A percentile compares a stretch with the other conserved stretches of the same genome.
Evolutionary conservation across 805 yeast species (phyloP).

Genomic region (Nakazawaea sp.): DNA sequence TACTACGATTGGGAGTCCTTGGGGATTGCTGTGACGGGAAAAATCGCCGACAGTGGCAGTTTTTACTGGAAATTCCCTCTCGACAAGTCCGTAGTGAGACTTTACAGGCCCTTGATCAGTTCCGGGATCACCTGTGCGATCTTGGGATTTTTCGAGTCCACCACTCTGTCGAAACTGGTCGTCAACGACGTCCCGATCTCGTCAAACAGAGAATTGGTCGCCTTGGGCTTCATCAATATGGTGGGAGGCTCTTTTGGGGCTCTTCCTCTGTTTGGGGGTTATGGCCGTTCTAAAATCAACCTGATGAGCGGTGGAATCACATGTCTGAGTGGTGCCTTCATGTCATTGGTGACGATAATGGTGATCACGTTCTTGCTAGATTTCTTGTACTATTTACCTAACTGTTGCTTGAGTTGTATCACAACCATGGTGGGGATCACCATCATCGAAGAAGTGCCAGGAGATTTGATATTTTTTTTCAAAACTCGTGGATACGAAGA

Average conservation of each 20-base stretch:
- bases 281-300: constrained; percentile 87
- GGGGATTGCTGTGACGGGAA: constrained; percentile 69
- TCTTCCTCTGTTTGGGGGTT: constrained; percentile 92
- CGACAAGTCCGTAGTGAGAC: constrained; percentile 32
- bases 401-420: constrained; percentile 72
- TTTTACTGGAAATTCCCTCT: constrained; percentile 56
- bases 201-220: constrained; percentile 85
- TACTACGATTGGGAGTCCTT: constrained; percentile 36
- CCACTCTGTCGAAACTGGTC: constrained; percentile 85
- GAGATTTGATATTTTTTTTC: constrained; percentile 68
- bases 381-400: constrained; percentile 67
- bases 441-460: constrained; percentile 78
- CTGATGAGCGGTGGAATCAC: constrained; percentile 84
- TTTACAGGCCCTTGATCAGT: constrained; percentile 51
- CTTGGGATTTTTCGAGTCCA: constrained; percentile 87
- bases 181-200: constrained; percentile 74
- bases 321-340: constrained; percentile 73
- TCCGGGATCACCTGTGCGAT: constrained; percentile 75
- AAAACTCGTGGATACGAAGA: constrained; percentile 73
- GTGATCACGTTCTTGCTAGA: constrained; percentile 56
- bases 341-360: constrained; percentile 70
- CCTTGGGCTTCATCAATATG: constrained; percentile 73
- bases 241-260: constrained; percentile 56
- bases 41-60: constrained; percentile 39
- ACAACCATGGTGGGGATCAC: constrained; percentile 73